phyloP scores from a whole-genome alignment of 31 red algal genomes.

The Asparagopsis taxiformis region DNA sequence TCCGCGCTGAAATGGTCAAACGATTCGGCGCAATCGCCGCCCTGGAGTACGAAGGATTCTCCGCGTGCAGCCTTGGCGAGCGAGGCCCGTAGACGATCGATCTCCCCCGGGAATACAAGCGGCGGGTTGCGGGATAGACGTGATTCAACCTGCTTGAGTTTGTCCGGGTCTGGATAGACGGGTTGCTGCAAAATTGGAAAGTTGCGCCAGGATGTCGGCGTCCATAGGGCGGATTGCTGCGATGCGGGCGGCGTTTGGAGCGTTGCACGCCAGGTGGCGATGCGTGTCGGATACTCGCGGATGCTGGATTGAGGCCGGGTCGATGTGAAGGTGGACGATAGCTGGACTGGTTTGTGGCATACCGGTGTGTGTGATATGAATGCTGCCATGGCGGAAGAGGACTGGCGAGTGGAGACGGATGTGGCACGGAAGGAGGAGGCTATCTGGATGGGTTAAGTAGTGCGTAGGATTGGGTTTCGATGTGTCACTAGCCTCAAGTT shows the following conservation, averaged over 20 bases:
- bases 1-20: conserved; percentile 64
- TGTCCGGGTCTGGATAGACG: conserved; percentile 56
- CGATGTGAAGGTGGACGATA: neutral
- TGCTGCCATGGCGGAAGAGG: too few species aligned
- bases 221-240: neutral
- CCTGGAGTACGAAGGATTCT: conserved; percentile 82
- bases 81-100: conserved; percentile 39
- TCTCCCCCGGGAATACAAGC: conserved; percentile 79
- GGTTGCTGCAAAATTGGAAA: conserved; percentile 69
- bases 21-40: conserved; percentile 94
- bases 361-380: neutral
- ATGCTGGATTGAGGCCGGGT: neutral
- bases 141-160: conserved; percentile 44
- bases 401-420: too few species aligned
- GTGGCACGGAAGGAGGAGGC: too few species aligned
- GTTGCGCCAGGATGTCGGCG: conserved; percentile 33
- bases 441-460: too few species aligned
- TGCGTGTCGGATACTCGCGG: neutral
- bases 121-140: conserved; percentile 64
- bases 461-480: too few species aligned
- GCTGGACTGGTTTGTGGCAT: neutral
- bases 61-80: conserved; percentile 68
- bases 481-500: too few species aligned
- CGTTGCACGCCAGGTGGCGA: neutral
- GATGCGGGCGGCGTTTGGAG: neutral